Conservation (phyloP, 2,329 filamentous ascomycete species). For the Cladosporium sp. region DNA sequence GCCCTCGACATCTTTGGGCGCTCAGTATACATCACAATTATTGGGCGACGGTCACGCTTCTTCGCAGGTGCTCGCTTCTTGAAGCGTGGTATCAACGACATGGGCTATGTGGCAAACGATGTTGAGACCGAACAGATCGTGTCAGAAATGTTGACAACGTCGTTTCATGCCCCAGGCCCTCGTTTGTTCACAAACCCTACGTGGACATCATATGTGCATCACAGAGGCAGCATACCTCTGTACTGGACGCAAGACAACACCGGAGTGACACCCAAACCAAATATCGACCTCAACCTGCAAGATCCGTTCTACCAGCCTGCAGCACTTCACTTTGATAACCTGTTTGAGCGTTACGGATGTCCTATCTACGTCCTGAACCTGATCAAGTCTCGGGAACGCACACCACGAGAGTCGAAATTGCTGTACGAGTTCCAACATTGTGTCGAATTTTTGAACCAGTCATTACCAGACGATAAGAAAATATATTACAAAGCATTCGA, state of each 20-base stretch:
- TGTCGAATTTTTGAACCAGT: constrained; percentile 91
- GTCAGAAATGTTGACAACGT: constrained; percentile 89
- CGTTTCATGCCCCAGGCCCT: constrained; percentile 88
- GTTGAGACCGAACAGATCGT: constrained; percentile 99
- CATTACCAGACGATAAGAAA: constrained; percentile 77
- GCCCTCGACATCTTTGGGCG: constrained; percentile 75
- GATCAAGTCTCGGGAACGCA: constrained; percentile 81
- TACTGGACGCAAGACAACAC: constrained; percentile 98
- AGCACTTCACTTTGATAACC: constrained; percentile 89
- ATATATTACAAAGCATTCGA: constrained; percentile 96
- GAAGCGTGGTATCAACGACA: constrained; percentile 90
- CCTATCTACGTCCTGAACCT: constrained; percentile 91
- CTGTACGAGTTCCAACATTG: constrained; percentile 83
- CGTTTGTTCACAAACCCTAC: constrained; percentile 83
- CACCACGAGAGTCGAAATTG: constrained; percentile 87
- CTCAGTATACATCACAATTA: constrained; percentile 87
- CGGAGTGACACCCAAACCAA: constrained; percentile 92
- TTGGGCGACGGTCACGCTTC: constrained; percentile 85
- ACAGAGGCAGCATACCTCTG: constrained; percentile 91
- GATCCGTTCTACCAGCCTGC: constrained; percentile 95
- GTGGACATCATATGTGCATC: constrained; percentile 95
- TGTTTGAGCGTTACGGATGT: constrained; percentile 90
- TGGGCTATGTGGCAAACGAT: constrained; percentile 96
- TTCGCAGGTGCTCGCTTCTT: constrained; percentile 94
- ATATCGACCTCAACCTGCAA: constrained; percentile 91